phyloP scores from a whole-genome alignment of 257 asterid genomes.

The Leonotis leonurus region DNA sequence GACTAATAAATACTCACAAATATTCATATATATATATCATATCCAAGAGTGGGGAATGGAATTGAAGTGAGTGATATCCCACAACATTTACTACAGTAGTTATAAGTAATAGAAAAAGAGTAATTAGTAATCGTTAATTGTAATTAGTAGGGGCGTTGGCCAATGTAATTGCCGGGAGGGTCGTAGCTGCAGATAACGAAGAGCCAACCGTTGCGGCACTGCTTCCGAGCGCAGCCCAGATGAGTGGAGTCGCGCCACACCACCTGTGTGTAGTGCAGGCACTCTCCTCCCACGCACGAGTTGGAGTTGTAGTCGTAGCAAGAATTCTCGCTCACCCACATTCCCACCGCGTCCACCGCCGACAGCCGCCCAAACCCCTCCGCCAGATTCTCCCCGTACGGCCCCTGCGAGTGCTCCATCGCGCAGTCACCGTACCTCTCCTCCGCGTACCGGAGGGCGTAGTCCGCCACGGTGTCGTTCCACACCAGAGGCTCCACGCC shows the following conservation, averaged over 20 bases:
- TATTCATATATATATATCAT: too few species aligned
- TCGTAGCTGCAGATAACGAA: conserved; percentile 37
- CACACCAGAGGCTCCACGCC: conserved; percentile 25
- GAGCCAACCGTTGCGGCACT: conserved; percentile 28
- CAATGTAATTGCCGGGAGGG: conserved; percentile 50
- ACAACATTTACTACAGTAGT: too few species aligned
- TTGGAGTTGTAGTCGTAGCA: conserved; percentile 22
- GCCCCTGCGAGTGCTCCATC: conserved; percentile 30
- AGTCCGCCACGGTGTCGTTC: conserved; percentile 25
- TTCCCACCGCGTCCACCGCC: conserved; percentile 18
- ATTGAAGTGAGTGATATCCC: too few species aligned
- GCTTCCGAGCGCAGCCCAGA: conserved; percentile 40
- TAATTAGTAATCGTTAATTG: too few species aligned
- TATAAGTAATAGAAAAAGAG: too few species aligned
- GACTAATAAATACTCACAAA: too few species aligned
- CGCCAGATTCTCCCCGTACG: conserved; percentile 45
- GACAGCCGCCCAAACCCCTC: conserved; percentile 22
- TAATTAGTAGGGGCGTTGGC: conserved; percentile 27
- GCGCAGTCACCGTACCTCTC: conserved; percentile 18
- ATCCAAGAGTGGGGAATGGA: too few species aligned
- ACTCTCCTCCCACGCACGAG: conserved; percentile 31
- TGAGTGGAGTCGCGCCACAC: conserved; percentile 37
- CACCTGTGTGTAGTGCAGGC: conserved; percentile 58
- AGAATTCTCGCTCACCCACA: conserved; percentile 31
- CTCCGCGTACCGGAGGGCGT: conserved; percentile 28